Conservation (phyloP, 164 flowering plant genomes). For the Vitis vinifera region ASM3070453v1 NC_081814.1:1120001-1120500, state of each 20-base stretch:
- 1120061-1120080: conserved; percentile 47
- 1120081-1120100: conserved; percentile 12
- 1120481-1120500: conserved; percentile 4
- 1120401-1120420: conserved; percentile 2
- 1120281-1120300: conserved; percentile 30
- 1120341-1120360: conserved; percentile 12
- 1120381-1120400: conserved; percentile 1
- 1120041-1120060: conserved; percentile 18
- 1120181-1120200: conserved; percentile 28
- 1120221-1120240: not conserved
- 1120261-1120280: conserved; percentile 4
- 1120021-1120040: conserved; percentile 5
- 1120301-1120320: conserved; percentile 12
- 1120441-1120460: conserved; percentile 16
- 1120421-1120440: conserved; percentile 17
- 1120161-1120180: conserved; percentile 25
- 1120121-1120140: conserved; percentile 9
- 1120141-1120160: conserved; percentile 3
- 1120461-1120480: conserved; percentile 5
- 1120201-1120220: conserved; percentile 4
- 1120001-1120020: conserved; percentile 5
- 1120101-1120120: conserved; percentile 17
- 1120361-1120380: conserved; percentile 6
- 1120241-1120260: conserved; percentile 9
- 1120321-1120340: conserved; percentile 21